Percentiles rank a stretch among this genome's conserved stretches.
Conservation (phyloP, 208 protist genomes). For the Leptomonas pyrrhocoris region DNA sequence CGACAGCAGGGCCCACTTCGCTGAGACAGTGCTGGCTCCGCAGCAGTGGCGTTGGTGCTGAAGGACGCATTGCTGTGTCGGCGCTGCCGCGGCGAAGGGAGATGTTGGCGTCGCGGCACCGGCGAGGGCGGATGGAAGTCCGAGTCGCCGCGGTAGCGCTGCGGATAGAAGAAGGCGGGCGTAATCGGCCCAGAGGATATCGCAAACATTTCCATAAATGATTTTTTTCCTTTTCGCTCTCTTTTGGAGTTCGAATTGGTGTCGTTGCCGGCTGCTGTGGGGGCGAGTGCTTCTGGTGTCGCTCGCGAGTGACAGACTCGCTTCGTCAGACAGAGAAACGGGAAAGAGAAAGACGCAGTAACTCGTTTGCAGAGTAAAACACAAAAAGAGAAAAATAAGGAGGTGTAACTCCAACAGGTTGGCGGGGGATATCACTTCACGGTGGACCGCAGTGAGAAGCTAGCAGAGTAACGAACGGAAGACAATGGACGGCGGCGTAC, state of each 20-base stretch:
- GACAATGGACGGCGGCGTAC: too few species aligned
- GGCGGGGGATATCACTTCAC: too few species aligned
- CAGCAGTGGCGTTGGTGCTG: neutral
- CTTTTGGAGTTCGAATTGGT: neutral
- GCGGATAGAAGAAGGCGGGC: neutral
- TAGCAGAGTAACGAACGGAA: too few species aligned
- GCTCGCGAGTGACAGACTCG: neutral
- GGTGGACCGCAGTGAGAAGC: too few species aligned
- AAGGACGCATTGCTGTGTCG: neutral
- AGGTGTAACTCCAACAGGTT: neutral
- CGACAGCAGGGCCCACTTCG: neutral
- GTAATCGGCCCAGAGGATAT: neutral
- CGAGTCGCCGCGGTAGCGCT: conserved; percentile 3
- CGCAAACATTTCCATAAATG: conserved; percentile 15
- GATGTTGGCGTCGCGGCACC: neutral
- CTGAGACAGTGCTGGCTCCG: neutral
- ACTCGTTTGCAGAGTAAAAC: neutral
- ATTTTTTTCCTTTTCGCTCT: neutral
- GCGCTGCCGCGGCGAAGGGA: neutral
- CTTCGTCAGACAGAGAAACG: neutral
- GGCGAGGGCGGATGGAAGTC: conserved; percentile 6
- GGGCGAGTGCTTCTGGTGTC: too few species aligned
- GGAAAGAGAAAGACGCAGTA: conserved; percentile 1
- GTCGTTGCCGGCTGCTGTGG: neutral
- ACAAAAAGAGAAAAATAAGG: neutral